Percentiles rank a stretch among this genome's conserved stretches.
Evolutionary conservation across 306 rosid genomes (phyloP).

Genomic region (Vigna reflexopilosa): DNA sequence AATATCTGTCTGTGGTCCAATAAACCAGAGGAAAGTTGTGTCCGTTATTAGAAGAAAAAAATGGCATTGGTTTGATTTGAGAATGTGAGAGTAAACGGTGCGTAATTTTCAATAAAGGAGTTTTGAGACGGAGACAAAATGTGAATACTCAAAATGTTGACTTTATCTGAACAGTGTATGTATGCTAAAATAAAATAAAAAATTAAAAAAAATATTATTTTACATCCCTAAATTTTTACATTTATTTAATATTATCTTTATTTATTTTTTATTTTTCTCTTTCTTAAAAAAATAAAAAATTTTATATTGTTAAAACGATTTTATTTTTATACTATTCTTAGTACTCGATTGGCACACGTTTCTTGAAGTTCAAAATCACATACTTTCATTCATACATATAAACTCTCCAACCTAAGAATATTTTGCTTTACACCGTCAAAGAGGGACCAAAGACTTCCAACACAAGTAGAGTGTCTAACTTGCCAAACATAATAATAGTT

Average conservation of each 20-base stretch:
- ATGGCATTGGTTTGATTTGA: not conserved
- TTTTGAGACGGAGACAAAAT: not conserved
- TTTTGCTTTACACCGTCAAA: constrained; percentile 22
- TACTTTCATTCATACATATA: not conserved
- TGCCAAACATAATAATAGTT: not conserved
- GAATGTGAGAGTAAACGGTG: not conserved
- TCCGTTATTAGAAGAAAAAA: too few species aligned
- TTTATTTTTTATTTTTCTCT: too few species aligned
- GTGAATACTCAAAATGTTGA: not conserved
- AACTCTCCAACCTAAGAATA: not conserved
- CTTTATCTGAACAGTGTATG: not conserved
- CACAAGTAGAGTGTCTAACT: constrained; percentile 23
- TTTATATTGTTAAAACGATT: too few species aligned
- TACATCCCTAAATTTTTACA: too few species aligned
- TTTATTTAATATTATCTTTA: too few species aligned
- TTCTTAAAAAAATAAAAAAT: too few species aligned
- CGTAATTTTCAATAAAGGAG: not conserved
- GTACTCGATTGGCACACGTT: constrained; percentile 6
- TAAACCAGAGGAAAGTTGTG: too few species aligned
- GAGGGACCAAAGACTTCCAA: constrained; percentile 36
- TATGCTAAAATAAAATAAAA: too few species aligned
- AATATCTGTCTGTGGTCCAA: too few species aligned
- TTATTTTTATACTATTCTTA: not conserved
- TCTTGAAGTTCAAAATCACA: constrained; percentile 21
- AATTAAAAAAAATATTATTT: too few species aligned